Percentiles rank a stretch among this genome's conserved stretches.
Evolutionary conservation across 768 basidiomycete genomes (phyloP).

Genomic region (Mycena leptocephala): DNA sequence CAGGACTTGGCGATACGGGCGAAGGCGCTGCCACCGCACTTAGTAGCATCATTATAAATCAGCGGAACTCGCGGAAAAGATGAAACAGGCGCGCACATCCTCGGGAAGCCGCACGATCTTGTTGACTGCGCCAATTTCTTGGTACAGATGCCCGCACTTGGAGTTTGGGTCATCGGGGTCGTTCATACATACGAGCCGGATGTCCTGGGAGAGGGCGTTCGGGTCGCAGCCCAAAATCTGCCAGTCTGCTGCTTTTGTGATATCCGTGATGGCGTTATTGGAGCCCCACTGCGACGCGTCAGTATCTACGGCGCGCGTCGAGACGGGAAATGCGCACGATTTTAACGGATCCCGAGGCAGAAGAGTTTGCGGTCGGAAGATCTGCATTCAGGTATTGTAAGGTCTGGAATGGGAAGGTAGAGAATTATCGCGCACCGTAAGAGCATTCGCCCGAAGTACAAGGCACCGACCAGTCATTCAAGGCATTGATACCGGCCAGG

Average conservation of each 20-base stretch:
- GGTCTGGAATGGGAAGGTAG: background rate
- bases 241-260: slow-evolving; percentile 60
- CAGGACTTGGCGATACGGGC: slow-evolving; percentile 23
- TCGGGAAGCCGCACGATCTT: slow-evolving; percentile 49
- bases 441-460: slow-evolving; percentile 27
- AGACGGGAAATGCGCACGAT: slow-evolving; percentile 4
- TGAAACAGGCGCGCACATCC: background rate
- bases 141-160: slow-evolving; percentile 49
- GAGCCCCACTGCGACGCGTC: slow-evolving; percentile 38
- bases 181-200: slow-evolving; percentile 52
- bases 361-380: slow-evolving; percentile 11
- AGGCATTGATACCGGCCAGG: slow-evolving; percentile 13
- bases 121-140: slow-evolving; percentile 46
- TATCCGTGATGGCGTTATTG: slow-evolving; percentile 50
- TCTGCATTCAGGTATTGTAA: background rate
- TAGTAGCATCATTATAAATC: too few species aligned
- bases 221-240: slow-evolving; percentile 54
- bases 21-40: slow-evolving; percentile 29
- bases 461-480: slow-evolving; percentile 32
- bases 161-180: slow-evolving; percentile 28
- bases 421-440: background rate
- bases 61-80: too few species aligned
- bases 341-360: slow-evolving; percentile 15
- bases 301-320: background rate
- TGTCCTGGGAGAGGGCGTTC: slow-evolving; percentile 45